These are phyloP conservation scores for Leptosphaerulina australis DNA, from an alignment of 2,329 filamentous ascomycete species.

Conservation along the genomic window DNA sequence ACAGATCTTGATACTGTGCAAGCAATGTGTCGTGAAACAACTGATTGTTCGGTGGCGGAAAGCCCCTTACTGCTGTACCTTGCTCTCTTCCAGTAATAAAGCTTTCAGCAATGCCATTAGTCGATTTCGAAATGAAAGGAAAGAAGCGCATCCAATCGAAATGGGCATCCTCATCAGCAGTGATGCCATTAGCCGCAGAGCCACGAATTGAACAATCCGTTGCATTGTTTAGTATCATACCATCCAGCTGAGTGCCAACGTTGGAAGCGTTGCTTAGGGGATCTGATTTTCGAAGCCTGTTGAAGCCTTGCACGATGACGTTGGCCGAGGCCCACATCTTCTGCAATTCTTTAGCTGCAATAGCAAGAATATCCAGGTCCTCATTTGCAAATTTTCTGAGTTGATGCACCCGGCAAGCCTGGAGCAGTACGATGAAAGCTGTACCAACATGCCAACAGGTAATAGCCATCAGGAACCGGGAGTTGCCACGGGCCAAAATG, in stretches of 20 bases:
- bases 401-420: slow-evolving; percentile 28
- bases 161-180: slow-evolving; percentile 9
- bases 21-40: slow-evolving; percentile 27
- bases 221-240: background rate
- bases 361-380: slow-evolving; percentile 26
- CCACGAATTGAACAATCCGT: background rate
- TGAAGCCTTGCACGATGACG: slow-evolving; percentile 28
- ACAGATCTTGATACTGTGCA: slow-evolving; percentile 32
- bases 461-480: slow-evolving; percentile 32
- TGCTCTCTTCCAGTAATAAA: slow-evolving; percentile 25
- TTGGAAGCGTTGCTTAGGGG: background rate
- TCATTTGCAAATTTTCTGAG: slow-evolving; percentile 25
- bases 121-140: slow-evolving; percentile 28
- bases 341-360: slow-evolving; percentile 28
- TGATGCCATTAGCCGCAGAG: background rate
- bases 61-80: slow-evolving; percentile 27
- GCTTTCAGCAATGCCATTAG: slow-evolving; percentile 27
- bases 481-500: slow-evolving; percentile 31
- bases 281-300: slow-evolving; percentile 24
- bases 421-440: slow-evolving; percentile 31
- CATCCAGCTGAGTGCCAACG: background rate
- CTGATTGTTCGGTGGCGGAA: slow-evolving; percentile 32
- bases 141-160: slow-evolving; percentile 36
- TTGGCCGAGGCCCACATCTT: slow-evolving; percentile 35
- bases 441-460: slow-evolving; percentile 34